These are phyloP conservation scores for Ascochyta lentis DNA, from an alignment of 2,329 filamentous ascomycete genomes.

Conservation along the genomic window DNA sequence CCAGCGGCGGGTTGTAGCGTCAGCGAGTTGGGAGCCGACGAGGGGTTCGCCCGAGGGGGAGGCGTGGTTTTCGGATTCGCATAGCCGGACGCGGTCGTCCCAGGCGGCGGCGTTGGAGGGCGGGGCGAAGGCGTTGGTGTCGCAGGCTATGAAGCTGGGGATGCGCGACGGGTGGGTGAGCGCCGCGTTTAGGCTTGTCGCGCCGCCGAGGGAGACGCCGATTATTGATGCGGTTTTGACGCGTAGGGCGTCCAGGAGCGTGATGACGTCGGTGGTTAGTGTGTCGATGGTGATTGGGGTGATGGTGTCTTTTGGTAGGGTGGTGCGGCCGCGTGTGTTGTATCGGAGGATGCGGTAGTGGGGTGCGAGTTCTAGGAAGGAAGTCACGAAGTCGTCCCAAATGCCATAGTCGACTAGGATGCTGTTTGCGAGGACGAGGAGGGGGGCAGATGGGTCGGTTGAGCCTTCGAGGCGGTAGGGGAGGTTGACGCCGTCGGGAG, in stretches of 20 bases:
- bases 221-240: slow-evolving; percentile 71
- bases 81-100: slow-evolving; percentile 75
- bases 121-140: slow-evolving; percentile 77
- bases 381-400: slow-evolving; percentile 76
- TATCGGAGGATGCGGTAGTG: slow-evolving; percentile 79
- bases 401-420: slow-evolving; percentile 79
- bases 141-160: slow-evolving; percentile 71
- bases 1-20: slow-evolving; percentile 76
- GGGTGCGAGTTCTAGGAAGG: slow-evolving; percentile 63
- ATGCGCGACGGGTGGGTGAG: slow-evolving; percentile 69
- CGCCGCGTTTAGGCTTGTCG: slow-evolving; percentile 75
- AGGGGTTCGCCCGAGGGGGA: slow-evolving; percentile 57
- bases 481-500: slow-evolving; percentile 71
- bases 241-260: slow-evolving; percentile 72
- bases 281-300: slow-evolving; percentile 64
- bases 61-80: slow-evolving; percentile 61
- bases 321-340: slow-evolving; percentile 73
- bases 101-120: slow-evolving; percentile 78
- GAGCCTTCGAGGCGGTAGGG: slow-evolving; percentile 80
- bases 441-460: slow-evolving; percentile 68
- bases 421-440: slow-evolving; percentile 79
- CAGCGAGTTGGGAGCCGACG: slow-evolving; percentile 69
- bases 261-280: slow-evolving; percentile 71
- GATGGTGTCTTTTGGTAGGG: slow-evolving; percentile 50
- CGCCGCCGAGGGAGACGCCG: slow-evolving; percentile 83